Evolutionary conservation across 2,329 filamentous ascomycete species (phyloP).

Genomic region (Xylaria sp.): DNA sequence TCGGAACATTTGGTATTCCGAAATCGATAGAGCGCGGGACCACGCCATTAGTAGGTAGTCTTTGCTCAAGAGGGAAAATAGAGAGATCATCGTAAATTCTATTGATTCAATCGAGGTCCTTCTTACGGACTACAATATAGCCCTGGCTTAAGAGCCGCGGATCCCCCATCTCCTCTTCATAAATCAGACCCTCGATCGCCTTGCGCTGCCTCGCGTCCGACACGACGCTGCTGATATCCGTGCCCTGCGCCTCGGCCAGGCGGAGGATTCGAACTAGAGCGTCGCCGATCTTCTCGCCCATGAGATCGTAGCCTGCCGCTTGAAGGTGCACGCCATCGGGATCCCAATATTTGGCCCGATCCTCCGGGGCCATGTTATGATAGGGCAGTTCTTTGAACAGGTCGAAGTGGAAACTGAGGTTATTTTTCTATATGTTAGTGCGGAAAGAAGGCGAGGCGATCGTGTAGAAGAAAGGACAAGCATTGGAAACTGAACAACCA

Average conservation of each 20-base stretch:
- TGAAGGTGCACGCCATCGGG: slow-evolving; percentile 69
- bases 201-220: slow-evolving; percentile 45
- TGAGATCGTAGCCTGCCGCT: slow-evolving; percentile 68
- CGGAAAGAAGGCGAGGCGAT: neutral
- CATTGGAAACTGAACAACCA: neutral
- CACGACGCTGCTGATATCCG: slow-evolving; percentile 48
- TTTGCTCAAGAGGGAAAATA: neutral
- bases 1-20: neutral
- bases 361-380: slow-evolving; percentile 58
- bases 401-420: slow-evolving; percentile 65
- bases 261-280: slow-evolving; percentile 61
- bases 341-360: slow-evolving; percentile 66
- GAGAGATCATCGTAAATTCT: slow-evolving; percentile 36
- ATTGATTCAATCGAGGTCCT: slow-evolving; percentile 59
- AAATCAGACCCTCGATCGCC: slow-evolving; percentile 55
- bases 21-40: neutral
- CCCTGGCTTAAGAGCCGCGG: slow-evolving; percentile 61
- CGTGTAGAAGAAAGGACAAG: neutral
- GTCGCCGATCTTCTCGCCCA: slow-evolving; percentile 68
- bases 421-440: slow-evolving; percentile 19
- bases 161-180: slow-evolving; percentile 63
- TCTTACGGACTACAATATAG: slow-evolving; percentile 65
- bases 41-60: neutral
- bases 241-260: slow-evolving; percentile 49
- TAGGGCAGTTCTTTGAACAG: slow-evolving; percentile 66